A percentile compares a stretch with the other conserved stretches of the same genome.
These are phyloP conservation scores for Skeletonema menzelii DNA, from an alignment of 108 stramenopile species.

Conservation along the genomic window DNA sequence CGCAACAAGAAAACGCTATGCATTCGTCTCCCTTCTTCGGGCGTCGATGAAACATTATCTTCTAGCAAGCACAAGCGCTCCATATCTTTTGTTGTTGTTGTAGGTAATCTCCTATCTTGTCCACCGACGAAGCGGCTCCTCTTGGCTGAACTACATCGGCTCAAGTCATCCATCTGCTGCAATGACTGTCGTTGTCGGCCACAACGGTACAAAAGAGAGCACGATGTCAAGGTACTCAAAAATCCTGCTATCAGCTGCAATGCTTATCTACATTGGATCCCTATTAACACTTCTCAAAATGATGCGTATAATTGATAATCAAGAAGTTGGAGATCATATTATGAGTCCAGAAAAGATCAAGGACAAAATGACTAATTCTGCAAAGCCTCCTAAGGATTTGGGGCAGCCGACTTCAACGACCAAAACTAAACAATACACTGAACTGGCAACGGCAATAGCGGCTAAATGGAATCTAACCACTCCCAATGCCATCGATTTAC, in stretches of 20 bases:
- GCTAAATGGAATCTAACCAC: conserved; percentile 44
- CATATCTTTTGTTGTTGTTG: too few species aligned
- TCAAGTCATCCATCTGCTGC: background rate
- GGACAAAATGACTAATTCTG: background rate
- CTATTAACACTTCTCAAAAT: conserved; percentile 3
- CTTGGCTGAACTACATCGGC: too few species aligned
- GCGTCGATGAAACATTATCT: too few species aligned
- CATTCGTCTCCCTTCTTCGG: too few species aligned
- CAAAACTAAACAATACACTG: background rate
- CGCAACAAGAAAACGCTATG: too few species aligned
- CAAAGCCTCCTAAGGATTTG: background rate
- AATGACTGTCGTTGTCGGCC: background rate
- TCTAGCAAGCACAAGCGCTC: too few species aligned
- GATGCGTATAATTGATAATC: conserved; percentile 13
- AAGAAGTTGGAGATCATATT: background rate
- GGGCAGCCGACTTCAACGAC: background rate
- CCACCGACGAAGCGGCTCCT: too few species aligned
- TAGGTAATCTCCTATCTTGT: too few species aligned
- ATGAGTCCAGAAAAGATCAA: background rate
- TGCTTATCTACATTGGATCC: background rate
- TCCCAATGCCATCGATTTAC: conserved; percentile 11
- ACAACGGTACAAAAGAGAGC: background rate
- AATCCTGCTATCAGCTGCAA: background rate
- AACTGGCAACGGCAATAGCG: conserved; percentile 15
- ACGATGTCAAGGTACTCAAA: background rate